These are phyloP conservation scores for Ciborinia camelliae DNA, from an alignment of 2,329 filamentous ascomycete genomes.

Conservation along the genomic window DNA sequence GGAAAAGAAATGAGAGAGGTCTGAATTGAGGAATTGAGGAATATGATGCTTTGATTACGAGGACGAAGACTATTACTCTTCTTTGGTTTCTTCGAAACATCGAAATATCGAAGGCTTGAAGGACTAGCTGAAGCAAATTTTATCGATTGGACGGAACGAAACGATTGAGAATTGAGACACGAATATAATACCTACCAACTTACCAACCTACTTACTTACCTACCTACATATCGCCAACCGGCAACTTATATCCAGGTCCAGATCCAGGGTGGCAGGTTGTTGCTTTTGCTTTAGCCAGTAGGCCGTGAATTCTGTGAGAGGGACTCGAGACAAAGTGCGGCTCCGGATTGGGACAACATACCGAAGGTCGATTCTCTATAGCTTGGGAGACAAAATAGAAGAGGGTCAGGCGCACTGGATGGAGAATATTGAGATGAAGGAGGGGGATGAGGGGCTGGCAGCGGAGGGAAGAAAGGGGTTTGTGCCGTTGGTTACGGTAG, in stretches of 20 bases:
- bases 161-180: background rate
- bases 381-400: background rate
- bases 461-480: slow-evolving; percentile 42
- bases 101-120: background rate
- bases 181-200: background rate
- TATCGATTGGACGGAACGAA: background rate
- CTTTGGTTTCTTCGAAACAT: slow-evolving; percentile 1
- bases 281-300: background rate
- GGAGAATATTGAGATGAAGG: slow-evolving; percentile 18
- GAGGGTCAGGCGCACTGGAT: slow-evolving; percentile 11
- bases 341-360: slow-evolving; percentile 11
- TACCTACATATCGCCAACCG: background rate
- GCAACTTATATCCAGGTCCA: background rate
- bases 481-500: slow-evolving; percentile 70
- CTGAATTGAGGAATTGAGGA: background rate
- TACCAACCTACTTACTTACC: background rate
- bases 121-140: background rate
- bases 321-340: slow-evolving; percentile 13
- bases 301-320: slow-evolving; percentile 11
- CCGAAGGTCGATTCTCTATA: background rate
- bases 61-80: background rate
- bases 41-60: slow-evolving; percentile 10
- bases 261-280: background rate
- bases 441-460: slow-evolving; percentile 27
- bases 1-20: background rate